Evolutionary conservation across 352 stramenopile genomes (phyloP).

Genomic region (Achlya hypogyna): DNA sequence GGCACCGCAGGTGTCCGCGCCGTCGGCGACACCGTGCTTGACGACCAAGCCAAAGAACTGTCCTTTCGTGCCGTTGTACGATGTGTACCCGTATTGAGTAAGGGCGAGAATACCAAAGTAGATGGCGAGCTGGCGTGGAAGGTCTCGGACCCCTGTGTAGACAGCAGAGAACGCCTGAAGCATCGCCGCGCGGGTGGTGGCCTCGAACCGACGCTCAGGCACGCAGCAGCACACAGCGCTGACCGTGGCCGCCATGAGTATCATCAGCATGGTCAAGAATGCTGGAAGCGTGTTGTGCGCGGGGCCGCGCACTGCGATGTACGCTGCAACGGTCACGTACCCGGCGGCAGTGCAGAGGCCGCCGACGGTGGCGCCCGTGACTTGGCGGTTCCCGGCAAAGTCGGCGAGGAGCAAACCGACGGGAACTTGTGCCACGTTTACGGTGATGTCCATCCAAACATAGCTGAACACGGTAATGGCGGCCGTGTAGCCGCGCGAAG

Average conservation of each 20-base stretch:
- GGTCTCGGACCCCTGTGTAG: constrained; percentile 32
- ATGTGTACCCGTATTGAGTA: constrained; percentile 46
- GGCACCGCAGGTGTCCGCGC: constrained; percentile 33
- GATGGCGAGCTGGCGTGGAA: constrained; percentile 31
- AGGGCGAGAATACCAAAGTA: constrained; percentile 51
- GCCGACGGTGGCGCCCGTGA: constrained; percentile 45
- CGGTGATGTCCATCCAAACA: constrained; percentile 75
- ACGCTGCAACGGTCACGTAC: constrained; percentile 51
- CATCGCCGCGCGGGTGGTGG: too few relatives aligned
- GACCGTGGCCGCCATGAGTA: constrained; percentile 49
- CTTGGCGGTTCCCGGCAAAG: constrained; percentile 65
- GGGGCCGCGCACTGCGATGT: constrained; percentile 63
- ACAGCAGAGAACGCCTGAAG: constrained; percentile 35
- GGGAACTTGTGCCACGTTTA: constrained; percentile 68
- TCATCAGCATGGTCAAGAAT: constrained; percentile 63
- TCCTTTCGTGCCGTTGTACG: constrained; percentile 56
- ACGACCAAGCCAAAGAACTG: constrained; percentile 58
- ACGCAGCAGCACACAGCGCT: constrained; percentile 45
- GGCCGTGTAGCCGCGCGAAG: constrained; percentile 38
- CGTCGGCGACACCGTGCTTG: constrained; percentile 34
- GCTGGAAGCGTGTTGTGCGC: constrained; percentile 51
- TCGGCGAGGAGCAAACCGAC: constrained; percentile 63
- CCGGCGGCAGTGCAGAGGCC: constrained; percentile 54
- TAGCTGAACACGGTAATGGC: constrained; percentile 64
- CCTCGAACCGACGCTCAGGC: constrained; percentile 36